Evolutionary conservation across 2,329 filamentous ascomycete genomes (phyloP).

Genomic region (Helotiales sp.): DNA sequence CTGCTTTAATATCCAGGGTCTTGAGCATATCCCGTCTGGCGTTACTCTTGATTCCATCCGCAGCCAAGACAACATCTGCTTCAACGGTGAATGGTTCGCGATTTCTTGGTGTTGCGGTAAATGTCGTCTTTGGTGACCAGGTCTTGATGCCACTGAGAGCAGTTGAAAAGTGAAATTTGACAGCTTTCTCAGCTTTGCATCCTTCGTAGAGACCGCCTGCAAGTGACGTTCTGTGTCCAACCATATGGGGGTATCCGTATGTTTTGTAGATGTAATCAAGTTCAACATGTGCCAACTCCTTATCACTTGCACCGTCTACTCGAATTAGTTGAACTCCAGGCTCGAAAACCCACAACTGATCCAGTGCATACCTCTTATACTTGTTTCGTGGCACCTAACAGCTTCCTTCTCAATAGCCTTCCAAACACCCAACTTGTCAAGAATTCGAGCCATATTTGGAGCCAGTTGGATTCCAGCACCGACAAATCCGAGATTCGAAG

Average conservation of each 20-base stretch:
- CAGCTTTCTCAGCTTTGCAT: constrained; percentile 65
- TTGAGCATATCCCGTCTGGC: constrained; percentile 44
- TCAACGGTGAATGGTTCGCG: constrained; percentile 56
- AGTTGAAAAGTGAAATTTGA: constrained; percentile 72
- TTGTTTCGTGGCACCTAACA: constrained; percentile 71
- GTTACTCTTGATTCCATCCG: constrained; percentile 61
- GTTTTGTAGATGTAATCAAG: constrained; percentile 69
- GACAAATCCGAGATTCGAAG: constrained; percentile 76
- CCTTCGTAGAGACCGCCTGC: constrained; percentile 72
- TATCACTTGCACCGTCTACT: constrained; percentile 68
- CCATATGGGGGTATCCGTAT: constrained; percentile 80
- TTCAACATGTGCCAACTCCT: constrained; percentile 72
- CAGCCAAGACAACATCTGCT: constrained; percentile 58
- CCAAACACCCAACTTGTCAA: constrained; percentile 77
- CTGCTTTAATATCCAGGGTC: constrained; percentile 39
- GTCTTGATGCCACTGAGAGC: constrained; percentile 60
- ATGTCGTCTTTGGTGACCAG: constrained; percentile 62
- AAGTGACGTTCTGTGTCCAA: constrained; percentile 76
- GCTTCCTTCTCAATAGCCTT: constrained; percentile 71
- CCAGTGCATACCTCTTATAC: constrained; percentile 63
- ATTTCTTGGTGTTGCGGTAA: constrained; percentile 63
- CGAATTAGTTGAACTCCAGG: neutral
- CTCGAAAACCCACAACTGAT: neutral
- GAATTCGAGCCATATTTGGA: constrained; percentile 79
- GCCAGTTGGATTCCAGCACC: constrained; percentile 85